These are phyloP conservation scores for Eragrostis tef DNA, from an alignment of 202 grass and related monocot genomes.

Conservation along the genomic window DNA sequence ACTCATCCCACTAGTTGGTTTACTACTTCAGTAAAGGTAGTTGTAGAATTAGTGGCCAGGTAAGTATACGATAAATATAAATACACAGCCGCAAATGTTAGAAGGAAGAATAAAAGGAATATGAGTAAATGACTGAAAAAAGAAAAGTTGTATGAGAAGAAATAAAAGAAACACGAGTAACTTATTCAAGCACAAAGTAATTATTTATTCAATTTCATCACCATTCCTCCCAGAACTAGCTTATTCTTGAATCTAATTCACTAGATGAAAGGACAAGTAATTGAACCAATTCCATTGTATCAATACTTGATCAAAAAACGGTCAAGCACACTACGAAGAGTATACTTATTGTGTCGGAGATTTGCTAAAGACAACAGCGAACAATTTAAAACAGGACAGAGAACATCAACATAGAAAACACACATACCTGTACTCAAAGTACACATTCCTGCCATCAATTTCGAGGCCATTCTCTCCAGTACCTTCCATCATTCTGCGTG, in stretches of 20 bases:
- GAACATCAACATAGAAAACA: conserved; percentile 20
- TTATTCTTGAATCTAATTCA: background rate
- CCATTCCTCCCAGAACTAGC: conserved; percentile 4
- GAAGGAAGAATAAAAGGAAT: conserved; percentile 1
- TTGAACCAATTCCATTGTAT: background rate
- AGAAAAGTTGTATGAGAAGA: background rate
- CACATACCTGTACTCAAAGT: conserved; percentile 83
- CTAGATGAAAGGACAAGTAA: background rate
- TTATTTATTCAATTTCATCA: conserved; percentile 27
- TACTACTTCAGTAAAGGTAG: conserved; percentile 76
- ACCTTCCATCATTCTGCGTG: conserved; percentile 79
- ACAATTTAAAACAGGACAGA: conserved; percentile 1
- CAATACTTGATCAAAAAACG: background rate
- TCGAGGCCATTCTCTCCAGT: conserved; percentile 69
- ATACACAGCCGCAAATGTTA: conserved; percentile 33
- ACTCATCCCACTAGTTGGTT: conserved; percentile 66
- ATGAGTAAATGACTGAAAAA: background rate
- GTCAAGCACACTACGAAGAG: background rate
- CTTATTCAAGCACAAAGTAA: background rate
- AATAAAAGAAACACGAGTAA: background rate
- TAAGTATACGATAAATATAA: conserved; percentile 32
- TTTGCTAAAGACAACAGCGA: background rate
- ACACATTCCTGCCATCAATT: conserved; percentile 88
- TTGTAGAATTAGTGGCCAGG: conserved; percentile 36
- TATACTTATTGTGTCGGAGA: background rate